Percentiles rank a stretch among this genome's conserved stretches.
Evolutionary conservation across 2,329 filamentous ascomycete genomes (phyloP).

Genomic region (Elsinoe fawcettii): DNA sequence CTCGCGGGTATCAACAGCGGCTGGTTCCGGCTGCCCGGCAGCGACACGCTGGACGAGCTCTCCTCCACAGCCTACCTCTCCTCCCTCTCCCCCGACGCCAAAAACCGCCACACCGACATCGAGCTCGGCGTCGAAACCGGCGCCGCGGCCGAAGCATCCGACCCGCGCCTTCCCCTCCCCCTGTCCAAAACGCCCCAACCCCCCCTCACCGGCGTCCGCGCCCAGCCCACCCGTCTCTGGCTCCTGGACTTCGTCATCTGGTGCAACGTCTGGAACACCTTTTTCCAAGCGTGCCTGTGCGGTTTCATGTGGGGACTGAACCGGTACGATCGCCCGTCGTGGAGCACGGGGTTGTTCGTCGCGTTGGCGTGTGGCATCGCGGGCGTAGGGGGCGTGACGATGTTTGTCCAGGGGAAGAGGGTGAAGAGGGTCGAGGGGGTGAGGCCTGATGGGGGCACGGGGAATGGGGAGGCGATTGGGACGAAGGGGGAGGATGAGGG

Average conservation of each 20-base stretch:
- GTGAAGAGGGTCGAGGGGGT: conserved; percentile 68
- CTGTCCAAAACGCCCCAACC: conserved; percentile 54
- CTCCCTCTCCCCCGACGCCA: neutral
- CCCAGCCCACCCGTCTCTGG: conserved; percentile 60
- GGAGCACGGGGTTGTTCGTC: conserved; percentile 74
- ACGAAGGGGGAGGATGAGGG: neutral
- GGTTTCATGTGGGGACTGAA: conserved; percentile 66
- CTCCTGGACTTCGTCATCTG: conserved; percentile 74
- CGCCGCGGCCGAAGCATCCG: conserved; percentile 31
- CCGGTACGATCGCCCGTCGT: conserved; percentile 60
- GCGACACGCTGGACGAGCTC: conserved; percentile 47
- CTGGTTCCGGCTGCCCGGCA: conserved; percentile 68
- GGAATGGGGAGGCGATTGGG: neutral
- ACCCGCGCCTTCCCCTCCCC: conserved; percentile 55
- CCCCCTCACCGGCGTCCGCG: conserved; percentile 64
- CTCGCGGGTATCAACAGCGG: conserved; percentile 66
- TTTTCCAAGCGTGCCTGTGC: conserved; percentile 65
- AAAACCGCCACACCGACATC: neutral
- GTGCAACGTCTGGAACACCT: conserved; percentile 70
- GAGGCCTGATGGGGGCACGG: conserved; percentile 34
- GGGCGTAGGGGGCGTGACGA: conserved; percentile 59
- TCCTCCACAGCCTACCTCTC: conserved; percentile 16
- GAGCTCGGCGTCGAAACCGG: conserved; percentile 6
- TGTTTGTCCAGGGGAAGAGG: conserved; percentile 60
- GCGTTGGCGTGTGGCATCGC: conserved; percentile 64